Base-by-base conservation (phyloP, 805 yeast species). In the Kazachstania africana region DNA sequence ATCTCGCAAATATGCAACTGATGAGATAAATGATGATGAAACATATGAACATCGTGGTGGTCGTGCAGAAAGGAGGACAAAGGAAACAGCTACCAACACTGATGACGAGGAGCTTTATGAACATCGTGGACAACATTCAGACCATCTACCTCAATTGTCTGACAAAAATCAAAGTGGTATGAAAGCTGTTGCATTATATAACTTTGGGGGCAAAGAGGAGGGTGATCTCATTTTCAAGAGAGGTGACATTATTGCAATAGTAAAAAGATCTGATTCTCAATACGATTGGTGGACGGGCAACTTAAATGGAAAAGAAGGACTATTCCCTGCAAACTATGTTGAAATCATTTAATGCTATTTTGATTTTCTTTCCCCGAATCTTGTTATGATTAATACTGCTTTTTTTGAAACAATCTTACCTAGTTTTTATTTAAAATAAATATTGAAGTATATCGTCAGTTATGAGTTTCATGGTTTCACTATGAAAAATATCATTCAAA, bases 201-300 rank as follows among this genome's bases (percentile, higher is more conserved):
- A 87, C 2, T 91, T 88, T 56, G 78, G 76, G 31, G 97, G 96
- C 17, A 94, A 87, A 56, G 93, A 88, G 59, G 53, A 68, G n/a
- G 96, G 96, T 5, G 98, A 91, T 56, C 66, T 91, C 48, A 72
- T 94, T 4, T 91, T 91, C 66, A 77, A 73, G 43, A 91, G 91
- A 63, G 98, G 98, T 34, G 98, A 91, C 55, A 79, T 82, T 12
- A 82, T 91, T 44, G 78, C 83, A 24, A 79, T 91, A 41, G 62
- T 81, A 31, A 84, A 85, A 55, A 83, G 79, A 55, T 74, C 93
- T 6, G 87, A 80, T 6, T 78, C 95, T 10, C 72, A 75, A 30
- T 94, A 91, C 54, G 97, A 91, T 55, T 91, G 98, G 98, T 91
- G 98, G 98, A 84, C 95, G 0, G 98, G 98, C 17, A 75, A 80